A percentile compares a stretch with the other conserved stretches of the same genome.
phyloP scores from a whole-genome alignment of 2,329 filamentous ascomycete species.

The Pestalotiopsis sp. region DNA sequence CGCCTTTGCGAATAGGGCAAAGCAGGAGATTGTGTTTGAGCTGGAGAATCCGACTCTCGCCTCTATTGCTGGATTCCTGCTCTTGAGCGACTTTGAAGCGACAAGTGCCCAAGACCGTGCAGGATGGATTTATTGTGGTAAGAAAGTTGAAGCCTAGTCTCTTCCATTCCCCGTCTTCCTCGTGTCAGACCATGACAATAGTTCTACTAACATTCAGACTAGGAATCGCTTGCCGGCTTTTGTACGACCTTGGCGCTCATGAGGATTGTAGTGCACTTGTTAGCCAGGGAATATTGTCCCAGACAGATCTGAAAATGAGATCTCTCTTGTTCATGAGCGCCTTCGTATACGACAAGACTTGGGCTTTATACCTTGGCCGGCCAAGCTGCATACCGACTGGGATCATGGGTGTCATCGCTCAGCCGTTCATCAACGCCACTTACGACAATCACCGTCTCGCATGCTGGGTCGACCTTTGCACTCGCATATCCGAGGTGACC shows the following conservation, averaged over 20 bases:
- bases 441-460: not conserved
- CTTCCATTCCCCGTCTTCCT: not conserved
- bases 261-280: not conserved
- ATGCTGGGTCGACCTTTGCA: not conserved
- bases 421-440: not conserved
- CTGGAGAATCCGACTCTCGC: not conserved
- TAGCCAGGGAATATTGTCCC: not conserved
- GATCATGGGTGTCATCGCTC: not conserved
- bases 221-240: not conserved
- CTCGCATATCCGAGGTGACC: not conserved
- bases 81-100: not conserved
- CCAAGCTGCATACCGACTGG: not conserved
- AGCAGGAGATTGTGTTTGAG: not conserved
- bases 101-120: not conserved
- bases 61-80: not conserved
- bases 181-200: not conserved
- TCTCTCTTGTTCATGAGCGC: not conserved
- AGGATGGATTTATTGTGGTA: not conserved
- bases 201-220: not conserved
- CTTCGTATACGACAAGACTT: not conserved
- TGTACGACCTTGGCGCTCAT: not conserved
- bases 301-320: not conserved
- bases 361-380: not conserved
- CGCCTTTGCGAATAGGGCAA: not conserved
- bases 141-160: not conserved